These are phyloP conservation scores for Grigorovia humatica DNA, from an alignment of 805 yeast species.

Conservation along the genomic window DNA sequence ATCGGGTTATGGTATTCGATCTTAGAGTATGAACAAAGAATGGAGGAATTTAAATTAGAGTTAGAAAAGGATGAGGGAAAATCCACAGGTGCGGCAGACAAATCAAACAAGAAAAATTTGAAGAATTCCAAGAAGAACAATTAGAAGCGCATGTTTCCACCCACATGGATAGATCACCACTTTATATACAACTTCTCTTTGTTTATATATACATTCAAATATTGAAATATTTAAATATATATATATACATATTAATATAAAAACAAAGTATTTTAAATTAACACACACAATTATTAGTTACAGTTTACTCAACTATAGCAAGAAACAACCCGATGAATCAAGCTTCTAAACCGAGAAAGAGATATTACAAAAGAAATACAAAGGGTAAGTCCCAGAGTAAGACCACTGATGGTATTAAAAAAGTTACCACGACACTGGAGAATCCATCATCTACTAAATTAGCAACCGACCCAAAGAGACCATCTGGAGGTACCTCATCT, in stretches of 20 bases:
- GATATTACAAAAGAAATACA: background rate
- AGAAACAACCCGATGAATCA: background rate
- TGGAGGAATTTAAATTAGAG: conserved; percentile 25
- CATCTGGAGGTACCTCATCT: too few relatives aligned
- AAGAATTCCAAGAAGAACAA: conserved; percentile 1
- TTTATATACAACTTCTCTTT: too few relatives aligned
- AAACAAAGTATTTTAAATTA: background rate
- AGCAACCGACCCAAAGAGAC: too few relatives aligned
- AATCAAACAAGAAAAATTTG: conserved; percentile 7
- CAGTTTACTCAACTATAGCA: background rate
- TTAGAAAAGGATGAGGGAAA: conserved; percentile 18
- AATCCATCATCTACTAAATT: too few relatives aligned
- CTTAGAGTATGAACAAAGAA: conserved; percentile 39
- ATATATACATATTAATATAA: background rate
- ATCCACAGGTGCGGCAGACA: background rate
- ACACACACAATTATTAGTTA: background rate
- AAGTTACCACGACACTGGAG: background rate
- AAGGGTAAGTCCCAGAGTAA: too few relatives aligned
- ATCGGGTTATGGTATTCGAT: conserved; percentile 83
- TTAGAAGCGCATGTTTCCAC: background rate
- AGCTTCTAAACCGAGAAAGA: background rate
- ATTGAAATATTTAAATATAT: too few relatives aligned
- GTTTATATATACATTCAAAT: too few relatives aligned
- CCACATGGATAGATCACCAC: too few relatives aligned
- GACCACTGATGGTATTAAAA: background rate